Conservation (phyloP, 2,329 filamentous ascomycete species). For the Myriosclerotinia scirpicola region DNA sequence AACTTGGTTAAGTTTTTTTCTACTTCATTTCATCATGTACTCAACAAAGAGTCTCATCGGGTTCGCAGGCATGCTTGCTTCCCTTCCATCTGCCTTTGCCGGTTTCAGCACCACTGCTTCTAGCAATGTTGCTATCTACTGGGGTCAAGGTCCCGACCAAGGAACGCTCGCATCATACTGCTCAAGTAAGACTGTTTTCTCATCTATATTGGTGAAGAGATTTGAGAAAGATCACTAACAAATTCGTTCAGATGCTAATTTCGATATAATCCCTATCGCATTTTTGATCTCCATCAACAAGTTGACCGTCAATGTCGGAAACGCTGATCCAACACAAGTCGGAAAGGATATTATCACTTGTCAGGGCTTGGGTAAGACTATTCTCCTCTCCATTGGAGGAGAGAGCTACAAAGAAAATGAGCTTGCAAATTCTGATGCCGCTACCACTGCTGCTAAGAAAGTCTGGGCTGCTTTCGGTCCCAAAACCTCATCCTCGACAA, state of each 20-base stretch:
- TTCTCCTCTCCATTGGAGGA: constrained; percentile 71
- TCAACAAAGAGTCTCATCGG: constrained; percentile 21
- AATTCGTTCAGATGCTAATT: constrained; percentile 1
- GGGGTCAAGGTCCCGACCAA: constrained; percentile 47
- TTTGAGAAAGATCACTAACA: not conserved
- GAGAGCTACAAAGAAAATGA: constrained; percentile 68
- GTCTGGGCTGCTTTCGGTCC: constrained; percentile 74
- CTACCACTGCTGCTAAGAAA: constrained; percentile 56
- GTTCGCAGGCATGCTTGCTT: constrained; percentile 20
- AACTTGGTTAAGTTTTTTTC: constrained; percentile 5
- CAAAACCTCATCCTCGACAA: constrained; percentile 44
- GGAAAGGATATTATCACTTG: constrained; percentile 24
- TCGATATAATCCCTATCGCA: constrained; percentile 17
- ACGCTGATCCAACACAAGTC: constrained; percentile 15
- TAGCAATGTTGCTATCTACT: constrained; percentile 63
- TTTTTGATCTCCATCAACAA: constrained; percentile 22
- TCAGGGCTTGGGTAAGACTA: constrained; percentile 56
- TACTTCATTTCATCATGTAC: constrained; percentile 22
- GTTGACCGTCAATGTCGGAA: constrained; percentile 20
- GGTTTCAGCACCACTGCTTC: constrained; percentile 46
- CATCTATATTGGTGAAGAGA: not conserved
- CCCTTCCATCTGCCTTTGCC: constrained; percentile 41
- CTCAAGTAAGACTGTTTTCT: constrained; percentile 12
- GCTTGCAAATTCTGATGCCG: constrained; percentile 54
- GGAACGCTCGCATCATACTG: constrained; percentile 23